Base-by-base conservation (phyloP, 352 stramenopile genomes). In the Phytophthora macrochlamydospora region DNA sequence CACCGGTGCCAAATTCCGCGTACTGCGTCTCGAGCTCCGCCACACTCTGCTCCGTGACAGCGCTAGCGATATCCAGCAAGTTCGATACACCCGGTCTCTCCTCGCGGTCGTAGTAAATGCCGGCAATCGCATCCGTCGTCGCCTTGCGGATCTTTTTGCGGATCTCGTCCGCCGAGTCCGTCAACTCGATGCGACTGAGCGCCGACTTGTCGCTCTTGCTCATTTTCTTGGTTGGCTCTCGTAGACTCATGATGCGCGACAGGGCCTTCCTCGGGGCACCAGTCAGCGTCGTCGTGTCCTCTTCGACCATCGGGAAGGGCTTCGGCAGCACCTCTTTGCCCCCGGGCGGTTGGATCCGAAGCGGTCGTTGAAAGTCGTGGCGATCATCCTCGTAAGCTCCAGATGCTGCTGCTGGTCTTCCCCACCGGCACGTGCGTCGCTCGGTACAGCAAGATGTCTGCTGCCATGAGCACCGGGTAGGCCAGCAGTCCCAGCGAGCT, bases 371-470 rank as follows among this genome's bases (percentile, higher is more conserved):
- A 99, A 99, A 3, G 95, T 89, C 18, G 91, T 73, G 6, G 96
- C 94, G 59, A 99, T 98, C 85, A 99, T 97, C 7, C 97, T 87
- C 29, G 97, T 95, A n/a, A 99, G 87, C 77, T 99, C 98, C 62
- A 99, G 80, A 72, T 99, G 98, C 80, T 99, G 98, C 66, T 96
- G 78, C 72, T 99, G 95, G 74, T 98, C 98, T 63, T 99, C 97
- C 98, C 98, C 29, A 99, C 98, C 0, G 98, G 98, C 12, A 99
- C 96, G 69, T 98, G 95, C 5, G 87, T 96, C 1, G 98, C 93
- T 57, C 98, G 93, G 81, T 99, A 99, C 13, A 99, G 73, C 52
- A 99, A 78, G 62, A 99, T 99, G 75, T 99, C 98, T 2, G 98
- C 95, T 13, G 98, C 97, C 98, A 99, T 99, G 35, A 99, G 89